These are phyloP conservation scores for Auricularia sp. DNA, from an alignment of 768 basidiomycete species.

Conservation along the genomic window DNA sequence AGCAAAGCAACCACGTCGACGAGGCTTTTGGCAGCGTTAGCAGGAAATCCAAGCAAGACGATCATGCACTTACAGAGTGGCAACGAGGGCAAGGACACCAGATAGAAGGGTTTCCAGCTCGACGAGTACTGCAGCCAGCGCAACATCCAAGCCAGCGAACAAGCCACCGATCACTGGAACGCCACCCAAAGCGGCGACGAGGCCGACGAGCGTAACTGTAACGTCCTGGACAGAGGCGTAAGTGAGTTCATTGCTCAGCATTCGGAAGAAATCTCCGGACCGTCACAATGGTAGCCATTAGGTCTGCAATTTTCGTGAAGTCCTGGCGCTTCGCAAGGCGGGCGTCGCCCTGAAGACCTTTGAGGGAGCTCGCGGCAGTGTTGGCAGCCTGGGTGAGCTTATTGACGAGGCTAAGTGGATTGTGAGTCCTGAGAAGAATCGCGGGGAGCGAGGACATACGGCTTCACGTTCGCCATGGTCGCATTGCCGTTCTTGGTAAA, in stretches of 20 bases:
- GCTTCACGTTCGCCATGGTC: not conserved
- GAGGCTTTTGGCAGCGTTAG: not conserved
- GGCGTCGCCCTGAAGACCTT: not conserved
- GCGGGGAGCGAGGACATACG: not conserved
- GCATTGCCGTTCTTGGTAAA: not conserved
- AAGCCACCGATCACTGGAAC: not conserved
- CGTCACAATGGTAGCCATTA: not conserved
- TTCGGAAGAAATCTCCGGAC: not conserved
- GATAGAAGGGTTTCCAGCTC: not conserved
- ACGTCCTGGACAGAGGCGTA: not conserved
- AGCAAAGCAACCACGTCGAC: not conserved
- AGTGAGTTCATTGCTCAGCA: not conserved
- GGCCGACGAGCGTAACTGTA: not conserved
- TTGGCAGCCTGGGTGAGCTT: not conserved
- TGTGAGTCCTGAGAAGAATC: too few species aligned
- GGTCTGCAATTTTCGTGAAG: not conserved
- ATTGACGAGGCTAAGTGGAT: not conserved
- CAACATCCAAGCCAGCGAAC: not conserved
- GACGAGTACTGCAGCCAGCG: not conserved
- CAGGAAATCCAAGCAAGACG: not conserved
- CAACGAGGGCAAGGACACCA: not conserved
- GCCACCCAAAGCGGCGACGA: not conserved
- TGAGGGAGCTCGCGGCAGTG: not conserved
- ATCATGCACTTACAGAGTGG: not conserved
- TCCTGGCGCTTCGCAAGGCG: not conserved